Evolutionary conservation across 345 rosid species (phyloP).

Genomic region (Rhodamnia rubescens): DNA sequence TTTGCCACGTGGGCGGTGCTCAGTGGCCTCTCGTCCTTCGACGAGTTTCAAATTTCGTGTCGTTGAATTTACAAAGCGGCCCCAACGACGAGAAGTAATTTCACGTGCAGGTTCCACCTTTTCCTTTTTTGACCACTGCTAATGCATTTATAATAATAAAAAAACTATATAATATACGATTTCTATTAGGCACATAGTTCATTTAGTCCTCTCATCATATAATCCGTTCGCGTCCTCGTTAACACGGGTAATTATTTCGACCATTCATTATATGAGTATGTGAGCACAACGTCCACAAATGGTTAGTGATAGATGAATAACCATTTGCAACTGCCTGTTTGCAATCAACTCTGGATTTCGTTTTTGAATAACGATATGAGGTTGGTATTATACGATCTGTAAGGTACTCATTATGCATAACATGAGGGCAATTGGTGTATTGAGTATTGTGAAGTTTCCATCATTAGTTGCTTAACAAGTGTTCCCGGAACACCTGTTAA

Average conservation of each 20-base stretch:
- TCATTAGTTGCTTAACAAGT: not conserved
- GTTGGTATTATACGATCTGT: not conserved
- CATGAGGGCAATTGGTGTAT: not conserved
- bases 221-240: not conserved
- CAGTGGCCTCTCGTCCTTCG: not conserved
- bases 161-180: not conserved
- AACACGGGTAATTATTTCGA: not conserved
- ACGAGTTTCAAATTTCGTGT: not conserved
- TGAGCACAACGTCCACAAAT: rapidly evolving
- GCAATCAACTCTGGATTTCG: not conserved
- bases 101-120: too few relatives aligned
- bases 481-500: not conserved
- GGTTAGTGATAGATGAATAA: too few relatives aligned
- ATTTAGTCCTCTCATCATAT: not conserved
- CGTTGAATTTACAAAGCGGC: not conserved
- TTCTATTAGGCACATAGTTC: not conserved
- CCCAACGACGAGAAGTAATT: not conserved
- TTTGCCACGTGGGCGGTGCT: not conserved
- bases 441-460: not conserved
- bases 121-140: too few relatives aligned
- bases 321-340: not conserved
- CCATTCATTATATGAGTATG: not conserved
- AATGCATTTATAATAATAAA: not conserved
- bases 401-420: not conserved
- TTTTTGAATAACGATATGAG: not conserved